Evolutionary conservation across 2,329 filamentous ascomycete species (phyloP), one percentile per base, ranked within the genome.

Genomic region (Cordyceps cateniannulata): DNA sequence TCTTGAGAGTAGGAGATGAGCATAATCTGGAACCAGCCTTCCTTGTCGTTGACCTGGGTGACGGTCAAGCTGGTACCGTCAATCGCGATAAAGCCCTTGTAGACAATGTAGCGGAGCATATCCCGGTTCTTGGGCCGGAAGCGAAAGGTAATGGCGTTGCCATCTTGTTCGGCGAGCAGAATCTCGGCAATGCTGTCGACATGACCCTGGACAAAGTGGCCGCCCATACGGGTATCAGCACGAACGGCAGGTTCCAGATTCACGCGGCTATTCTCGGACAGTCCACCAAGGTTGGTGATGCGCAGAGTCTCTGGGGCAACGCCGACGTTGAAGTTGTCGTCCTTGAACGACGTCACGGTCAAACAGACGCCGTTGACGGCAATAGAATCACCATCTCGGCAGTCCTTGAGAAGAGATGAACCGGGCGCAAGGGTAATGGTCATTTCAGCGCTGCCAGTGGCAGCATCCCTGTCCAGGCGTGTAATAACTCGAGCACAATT

Each of bases 131-230:
- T 80, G 5, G 93, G 93, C 72, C 82, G 79, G 73, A 99, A 86
- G 42, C 93, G 85, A 73, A 98, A 89, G 1, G 91, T 96, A 63
- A 96, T 75, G 7, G 95, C 91, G 76, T 98, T 96, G 61, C 93
- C 92, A 74, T 99, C 95, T 3, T 87, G 86, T 20, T 83, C 86
- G 40, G 89, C 83, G 48, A 84, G 83, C 44, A 87, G 71, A 63
- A 99, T 89, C 48, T 82, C 84, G 0, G 93, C 95, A 44, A 88
- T 86, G 12, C 91, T 93, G 75, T 99, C 96, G 63, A 99, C 93
- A 74, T 99, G 95, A 45, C 95, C 95, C 77, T 99, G 96, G 35
- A 98, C 93, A 69, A 98, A 96, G 77, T 99, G 95, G 0, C 95
- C 95, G 51, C 96, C 95, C 91, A 99, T 98, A 60, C 95, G 90